Percentiles rank a stretch among this genome's conserved stretches.
phyloP scores from a whole-genome alignment of 768 basidiomycete species.

The Grammothele lineata region DNA sequence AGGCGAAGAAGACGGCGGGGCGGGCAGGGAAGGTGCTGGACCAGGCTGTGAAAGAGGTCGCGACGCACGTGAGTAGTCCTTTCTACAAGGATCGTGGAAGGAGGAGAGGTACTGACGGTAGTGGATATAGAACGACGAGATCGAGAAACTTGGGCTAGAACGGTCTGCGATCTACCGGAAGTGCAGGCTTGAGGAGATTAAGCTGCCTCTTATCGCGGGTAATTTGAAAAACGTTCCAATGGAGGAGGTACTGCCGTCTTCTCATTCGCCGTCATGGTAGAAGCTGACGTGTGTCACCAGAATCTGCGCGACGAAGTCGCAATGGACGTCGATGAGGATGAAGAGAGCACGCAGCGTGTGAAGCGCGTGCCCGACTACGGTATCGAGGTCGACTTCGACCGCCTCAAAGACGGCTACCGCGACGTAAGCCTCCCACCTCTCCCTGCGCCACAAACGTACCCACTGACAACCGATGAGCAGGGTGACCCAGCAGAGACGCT shows the following conservation, averaged over 20 bases:
- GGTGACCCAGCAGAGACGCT: slow-evolving; percentile 59
- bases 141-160: slow-evolving; percentile 83
- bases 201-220: slow-evolving; percentile 71
- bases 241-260: slow-evolving; percentile 92
- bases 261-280: too few relatives aligned
- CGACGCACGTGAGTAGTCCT: slow-evolving; percentile 55
- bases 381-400: slow-evolving; percentile 82
- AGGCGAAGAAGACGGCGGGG: slow-evolving; percentile 62
- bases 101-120: background rate
- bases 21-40: slow-evolving; percentile 79
- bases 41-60: slow-evolving; percentile 87
- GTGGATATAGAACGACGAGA: slow-evolving; percentile 84
- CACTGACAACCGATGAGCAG: too few relatives aligned
- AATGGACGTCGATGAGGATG: slow-evolving; percentile 92
- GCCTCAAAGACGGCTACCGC: slow-evolving; percentile 69
- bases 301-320: slow-evolving; percentile 80
- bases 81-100: background rate
- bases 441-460: too few relatives aligned
- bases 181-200: slow-evolving; percentile 90
- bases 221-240: slow-evolving; percentile 85
- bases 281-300: too few relatives aligned
- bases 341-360: slow-evolving; percentile 71
- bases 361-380: slow-evolving; percentile 78
- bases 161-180: slow-evolving; percentile 85
- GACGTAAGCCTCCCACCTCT: slow-evolving; percentile 42